A percentile compares a stretch with the other conserved stretches of the same genome.
phyloP scores from a whole-genome alignment of 805 yeast genomes.

The Lachancea sp. region DNA sequence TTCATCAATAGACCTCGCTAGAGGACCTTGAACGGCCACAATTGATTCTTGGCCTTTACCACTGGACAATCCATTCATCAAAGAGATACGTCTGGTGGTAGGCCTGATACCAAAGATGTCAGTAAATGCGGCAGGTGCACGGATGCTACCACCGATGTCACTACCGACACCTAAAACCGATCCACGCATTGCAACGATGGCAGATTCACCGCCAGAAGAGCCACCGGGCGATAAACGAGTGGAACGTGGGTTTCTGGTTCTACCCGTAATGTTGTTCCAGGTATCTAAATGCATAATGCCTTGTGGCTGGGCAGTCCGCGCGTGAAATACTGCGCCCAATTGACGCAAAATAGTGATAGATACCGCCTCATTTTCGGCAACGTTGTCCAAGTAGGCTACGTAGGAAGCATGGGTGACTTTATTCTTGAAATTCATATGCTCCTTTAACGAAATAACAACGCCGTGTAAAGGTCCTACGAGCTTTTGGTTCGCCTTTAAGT shows the following conservation, averaged over 20 bases:
- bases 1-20: slow-evolving; percentile 59
- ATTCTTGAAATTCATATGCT: slow-evolving; percentile 51
- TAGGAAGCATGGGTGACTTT: slow-evolving; percentile 55
- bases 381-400: slow-evolving; percentile 45
- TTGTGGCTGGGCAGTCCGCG: slow-evolving; percentile 65
- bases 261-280: slow-evolving; percentile 52
- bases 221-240: slow-evolving; percentile 59
- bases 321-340: slow-evolving; percentile 56
- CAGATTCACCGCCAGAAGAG: slow-evolving; percentile 71
- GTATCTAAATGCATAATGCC: slow-evolving; percentile 65
- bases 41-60: slow-evolving; percentile 63
- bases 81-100: slow-evolving; percentile 47
- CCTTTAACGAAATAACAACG: slow-evolving; percentile 61
- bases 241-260: slow-evolving; percentile 54
- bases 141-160: slow-evolving; percentile 67
- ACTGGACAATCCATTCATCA: slow-evolving; percentile 40
- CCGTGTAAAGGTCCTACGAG: slow-evolving; percentile 65
- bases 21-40: slow-evolving; percentile 61
- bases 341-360: slow-evolving; percentile 43
- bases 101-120: slow-evolving; percentile 62
- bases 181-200: slow-evolving; percentile 51
- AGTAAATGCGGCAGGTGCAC: slow-evolving; percentile 61
- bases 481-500: slow-evolving; percentile 41
- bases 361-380: slow-evolving; percentile 42
- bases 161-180: slow-evolving; percentile 61